phyloP scores from a whole-genome alignment of 805 yeast species.

The Brettanomyces anomalus region DNA sequence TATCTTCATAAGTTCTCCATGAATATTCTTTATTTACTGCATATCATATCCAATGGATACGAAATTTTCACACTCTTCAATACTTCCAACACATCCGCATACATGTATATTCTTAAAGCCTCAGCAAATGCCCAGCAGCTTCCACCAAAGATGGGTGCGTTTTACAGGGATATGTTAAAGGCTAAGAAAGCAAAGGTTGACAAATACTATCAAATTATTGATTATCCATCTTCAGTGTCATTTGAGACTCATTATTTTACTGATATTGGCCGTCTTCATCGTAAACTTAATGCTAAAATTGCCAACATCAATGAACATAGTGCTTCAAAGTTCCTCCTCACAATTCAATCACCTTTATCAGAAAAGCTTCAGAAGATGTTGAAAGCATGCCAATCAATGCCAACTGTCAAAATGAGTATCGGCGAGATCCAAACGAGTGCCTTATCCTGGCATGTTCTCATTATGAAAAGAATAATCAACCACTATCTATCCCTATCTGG shows the following conservation, averaged over 20 bases:
- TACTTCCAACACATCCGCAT: conserved; percentile 46
- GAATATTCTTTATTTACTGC: conserved; percentile 58
- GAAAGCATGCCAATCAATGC: conserved; percentile 43
- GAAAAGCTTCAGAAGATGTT: conserved; percentile 37
- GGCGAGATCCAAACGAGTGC: conserved; percentile 59
- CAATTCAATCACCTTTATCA: conserved; percentile 65
- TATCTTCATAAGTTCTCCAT: conserved; percentile 50
- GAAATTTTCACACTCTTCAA: conserved; percentile 63
- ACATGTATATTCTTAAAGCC: conserved; percentile 59
- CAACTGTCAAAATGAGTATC: conserved; percentile 51
- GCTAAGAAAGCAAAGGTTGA: conserved; percentile 37
- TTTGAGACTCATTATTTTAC: conserved; percentile 50
- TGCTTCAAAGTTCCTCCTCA: conserved; percentile 54
- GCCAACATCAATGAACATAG: conserved; percentile 54
- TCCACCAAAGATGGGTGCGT: conserved; percentile 42
- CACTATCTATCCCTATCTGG: conserved; percentile 66
- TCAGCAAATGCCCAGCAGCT: conserved; percentile 56
- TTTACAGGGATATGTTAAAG: conserved; percentile 45
- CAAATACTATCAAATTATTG: conserved; percentile 36
- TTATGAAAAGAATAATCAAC: conserved; percentile 56
- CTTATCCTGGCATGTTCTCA: conserved; percentile 69
- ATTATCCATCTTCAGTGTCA: conserved; percentile 40
- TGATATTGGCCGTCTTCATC: conserved; percentile 46
- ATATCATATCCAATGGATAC: conserved; percentile 63
- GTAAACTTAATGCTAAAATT: conserved; percentile 45